These are phyloP conservation scores for Cercospora janseana DNA, from an alignment of 2,329 filamentous ascomycete genomes.

Conservation along the genomic window DNA sequence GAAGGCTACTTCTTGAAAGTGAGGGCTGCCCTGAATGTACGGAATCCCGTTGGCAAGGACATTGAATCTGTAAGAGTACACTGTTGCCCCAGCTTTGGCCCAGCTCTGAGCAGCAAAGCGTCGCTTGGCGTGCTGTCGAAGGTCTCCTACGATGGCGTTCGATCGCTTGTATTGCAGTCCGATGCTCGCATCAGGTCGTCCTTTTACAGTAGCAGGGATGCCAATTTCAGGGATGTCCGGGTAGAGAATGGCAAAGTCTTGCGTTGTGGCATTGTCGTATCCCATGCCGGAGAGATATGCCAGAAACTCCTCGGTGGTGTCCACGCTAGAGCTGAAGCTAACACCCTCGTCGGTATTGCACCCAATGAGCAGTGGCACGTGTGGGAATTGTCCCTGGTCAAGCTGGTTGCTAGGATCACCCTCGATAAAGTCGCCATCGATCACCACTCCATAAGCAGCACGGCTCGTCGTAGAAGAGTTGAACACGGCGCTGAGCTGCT, in stretches of 20 bases:
- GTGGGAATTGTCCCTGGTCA: constrained; percentile 28
- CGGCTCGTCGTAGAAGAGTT: constrained; percentile 27
- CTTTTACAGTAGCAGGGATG: constrained; percentile 25
- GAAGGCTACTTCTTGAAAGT: constrained; percentile 54
- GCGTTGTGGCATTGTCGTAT: constrained; percentile 37
- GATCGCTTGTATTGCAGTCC: constrained; percentile 29
- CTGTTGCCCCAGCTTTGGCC: constrained; percentile 24
- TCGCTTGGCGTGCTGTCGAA: constrained; percentile 22
- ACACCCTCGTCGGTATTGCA: constrained; percentile 33
- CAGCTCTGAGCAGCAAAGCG: constrained; percentile 26
- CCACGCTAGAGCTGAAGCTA: constrained; percentile 27
- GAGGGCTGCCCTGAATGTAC: constrained; percentile 34
- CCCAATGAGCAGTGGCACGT: constrained; percentile 32
- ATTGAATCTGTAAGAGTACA: constrained; percentile 49
- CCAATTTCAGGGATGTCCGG: constrained; percentile 34
- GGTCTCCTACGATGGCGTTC: constrained; percentile 26
- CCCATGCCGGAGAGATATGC: constrained; percentile 18
- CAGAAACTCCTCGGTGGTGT: constrained; percentile 30
- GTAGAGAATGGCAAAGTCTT: constrained; percentile 37
- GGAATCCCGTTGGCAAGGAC: constrained; percentile 31
- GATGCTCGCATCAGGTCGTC: constrained; percentile 22
- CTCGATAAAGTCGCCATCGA: constrained; percentile 33
- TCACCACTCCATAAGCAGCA: constrained; percentile 25
- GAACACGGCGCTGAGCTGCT: constrained; percentile 28
- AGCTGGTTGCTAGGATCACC: constrained; percentile 24